phyloP scores from a whole-genome alignment of 768 basidiomycete genomes.

The Boletus patriciae region DNA sequence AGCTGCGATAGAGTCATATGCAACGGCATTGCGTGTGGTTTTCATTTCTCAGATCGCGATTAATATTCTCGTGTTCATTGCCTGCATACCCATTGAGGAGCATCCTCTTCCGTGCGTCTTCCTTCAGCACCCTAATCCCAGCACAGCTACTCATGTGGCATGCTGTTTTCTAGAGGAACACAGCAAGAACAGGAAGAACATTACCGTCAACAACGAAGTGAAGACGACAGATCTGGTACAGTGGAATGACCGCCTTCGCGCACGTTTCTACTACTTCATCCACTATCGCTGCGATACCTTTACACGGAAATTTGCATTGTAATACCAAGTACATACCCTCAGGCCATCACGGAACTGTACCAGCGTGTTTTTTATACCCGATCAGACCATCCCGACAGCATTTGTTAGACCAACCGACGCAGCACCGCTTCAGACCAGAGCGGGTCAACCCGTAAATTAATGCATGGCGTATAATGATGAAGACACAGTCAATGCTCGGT shows the following conservation, averaged over 20 bases:
- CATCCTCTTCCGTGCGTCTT: slow-evolving; percentile 51
- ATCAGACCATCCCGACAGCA: slow-evolving; percentile 2
- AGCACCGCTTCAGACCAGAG: not conserved
- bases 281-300: slow-evolving; percentile 18
- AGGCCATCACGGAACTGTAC: slow-evolving; percentile 23
- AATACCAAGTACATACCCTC: slow-evolving; percentile 26
- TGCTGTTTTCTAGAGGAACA: slow-evolving; percentile 47
- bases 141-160: slow-evolving; percentile 19
- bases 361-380: slow-evolving; percentile 22
- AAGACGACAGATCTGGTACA: slow-evolving; percentile 13
- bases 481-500: slow-evolving; percentile 15
- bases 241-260: slow-evolving; percentile 15
- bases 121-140: slow-evolving; percentile 5
- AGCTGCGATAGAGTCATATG: slow-evolving; percentile 76
- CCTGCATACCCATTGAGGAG: slow-evolving; percentile 75
- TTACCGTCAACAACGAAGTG: slow-evolving; percentile 43
- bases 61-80: slow-evolving; percentile 64
- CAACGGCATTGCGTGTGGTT: slow-evolving; percentile 73
- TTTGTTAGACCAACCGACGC: not conserved
- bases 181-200: slow-evolving; percentile 61
- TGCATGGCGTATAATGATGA: not conserved
- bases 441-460: slow-evolving; percentile 1
- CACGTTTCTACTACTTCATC: slow-evolving; percentile 9
- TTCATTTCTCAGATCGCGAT: slow-evolving; percentile 78
- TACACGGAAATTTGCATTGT: slow-evolving; percentile 33